Evolutionary conservation across 2,329 filamentous ascomycete species (phyloP).

Genomic region (Xylaria sp.): DNA sequence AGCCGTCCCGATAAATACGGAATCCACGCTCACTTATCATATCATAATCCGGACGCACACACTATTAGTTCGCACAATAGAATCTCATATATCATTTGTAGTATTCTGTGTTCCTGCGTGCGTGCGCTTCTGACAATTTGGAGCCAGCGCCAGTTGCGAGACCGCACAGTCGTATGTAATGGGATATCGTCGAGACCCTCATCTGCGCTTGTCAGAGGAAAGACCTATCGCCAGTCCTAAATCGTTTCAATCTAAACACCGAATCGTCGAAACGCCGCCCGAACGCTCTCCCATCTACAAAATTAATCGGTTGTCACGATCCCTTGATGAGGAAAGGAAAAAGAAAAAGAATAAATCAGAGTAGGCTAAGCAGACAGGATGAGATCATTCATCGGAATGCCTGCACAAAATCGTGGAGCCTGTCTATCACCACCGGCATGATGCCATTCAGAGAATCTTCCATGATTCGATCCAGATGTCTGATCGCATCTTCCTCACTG

Average conservation of each 20-base stretch:
- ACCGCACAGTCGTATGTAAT: too few relatives aligned
- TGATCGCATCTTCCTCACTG: slow-evolving; percentile 84
- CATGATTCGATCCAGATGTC: slow-evolving; percentile 82
- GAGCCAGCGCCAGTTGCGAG: too few relatives aligned
- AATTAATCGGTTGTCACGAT: background rate
- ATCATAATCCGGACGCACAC: too few relatives aligned
- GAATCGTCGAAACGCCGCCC: slow-evolving; percentile 8
- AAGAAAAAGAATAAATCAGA: background rate
- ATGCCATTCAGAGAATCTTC: slow-evolving; percentile 85
- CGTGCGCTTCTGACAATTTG: too few relatives aligned
- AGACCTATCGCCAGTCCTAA: background rate
- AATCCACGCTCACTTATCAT: too few relatives aligned
- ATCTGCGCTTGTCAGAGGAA: too few relatives aligned
- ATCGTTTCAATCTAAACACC: background rate
- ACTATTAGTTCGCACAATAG: too few relatives aligned
- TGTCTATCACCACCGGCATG: slow-evolving; percentile 91
- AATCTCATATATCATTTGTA: too few relatives aligned
- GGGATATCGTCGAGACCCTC: too few relatives aligned
- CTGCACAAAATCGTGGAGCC: slow-evolving; percentile 89
- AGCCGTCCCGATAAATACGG: too few relatives aligned
- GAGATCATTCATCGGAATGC: slow-evolving; percentile 60
- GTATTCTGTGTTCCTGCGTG: too few relatives aligned
- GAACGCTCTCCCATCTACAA: slow-evolving; percentile 3
- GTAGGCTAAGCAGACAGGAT: background rate
- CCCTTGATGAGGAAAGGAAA: background rate